Base-by-base conservation (phyloP, 805 yeast species). In the Candida morakotiae region DNA sequence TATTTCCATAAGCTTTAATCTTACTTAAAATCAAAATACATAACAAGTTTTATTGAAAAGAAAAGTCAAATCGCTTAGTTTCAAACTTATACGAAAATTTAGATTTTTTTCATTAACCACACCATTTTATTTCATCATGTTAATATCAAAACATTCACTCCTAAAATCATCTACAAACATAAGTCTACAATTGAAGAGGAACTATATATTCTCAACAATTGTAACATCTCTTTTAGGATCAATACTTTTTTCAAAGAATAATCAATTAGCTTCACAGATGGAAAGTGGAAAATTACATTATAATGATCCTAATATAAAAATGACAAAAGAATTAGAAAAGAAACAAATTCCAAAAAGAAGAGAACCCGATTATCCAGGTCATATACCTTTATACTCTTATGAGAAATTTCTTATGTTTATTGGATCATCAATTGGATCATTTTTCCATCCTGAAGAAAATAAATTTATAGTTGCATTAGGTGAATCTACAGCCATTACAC, bases 401-500 rank as follows among this genome's bases (percentile, higher is more conserved):
- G 97, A 91, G 53, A 74, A 83, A 42, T 48, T 69, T 2, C 56
- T 83, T 26, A 63, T 93, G 61, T 77, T 86, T 44, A 59, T 70
- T 0, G 81, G 87, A 1, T 83, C 95, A 3, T 87, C 94, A 1
- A 52, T 85, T 14, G 91, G 89, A 17, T 83, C 96, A 0, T 79
- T 68, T 50, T 66, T 75, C 35, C 88, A 83, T 51, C 95, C 93
- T 5, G 87, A 82, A 49, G 62, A 81, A 39, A 86, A 86, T 40
- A 78, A 77, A 42, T 79, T 81, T 50, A 83, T 85, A 40, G 88
- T 83, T 16, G 88, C 85, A 26, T 67, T 85, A 47, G 98, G 98
- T 1, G 98, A 93, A 56, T 79, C 91, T 11, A 83, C 96, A 0
- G 95, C 96, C 6, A 67, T 83, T 28, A 79, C 83, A 8, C 73